Evolutionary conservation across 176 grass and related monocot species (phyloP).

Genomic region (Oryza meridionalis): DNA sequence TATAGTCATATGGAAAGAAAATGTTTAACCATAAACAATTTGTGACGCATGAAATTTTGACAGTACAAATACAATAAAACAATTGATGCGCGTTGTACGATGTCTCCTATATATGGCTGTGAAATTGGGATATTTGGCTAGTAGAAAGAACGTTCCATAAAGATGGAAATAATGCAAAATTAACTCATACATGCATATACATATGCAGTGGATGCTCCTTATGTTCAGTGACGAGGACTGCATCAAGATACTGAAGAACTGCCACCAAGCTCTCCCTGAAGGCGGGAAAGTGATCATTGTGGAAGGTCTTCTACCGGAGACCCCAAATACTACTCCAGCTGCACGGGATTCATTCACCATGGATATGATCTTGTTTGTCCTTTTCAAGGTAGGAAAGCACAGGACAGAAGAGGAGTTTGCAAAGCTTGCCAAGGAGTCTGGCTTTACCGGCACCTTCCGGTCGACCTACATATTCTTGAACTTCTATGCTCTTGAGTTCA

Average conservation of each 20-base stretch:
- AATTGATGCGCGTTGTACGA: no score
- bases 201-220: slow-evolving; percentile 39
- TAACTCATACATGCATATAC: no score
- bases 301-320: background rate
- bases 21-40: no score
- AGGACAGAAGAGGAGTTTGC: slow-evolving; percentile 42
- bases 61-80: no score
- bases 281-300: slow-evolving; percentile 43
- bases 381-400: slow-evolving; percentile 30
- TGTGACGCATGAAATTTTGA: no score
- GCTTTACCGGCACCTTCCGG: slow-evolving; percentile 7
- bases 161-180: no score
- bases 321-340: background rate
- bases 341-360: background rate
- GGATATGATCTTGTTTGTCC: slow-evolving; percentile 28
- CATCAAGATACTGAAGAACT: slow-evolving; percentile 44
- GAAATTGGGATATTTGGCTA: no score
- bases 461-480: background rate
- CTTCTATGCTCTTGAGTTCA: slow-evolving; percentile 22
- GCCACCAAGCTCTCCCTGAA: slow-evolving; percentile 32
- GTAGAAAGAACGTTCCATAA: no score
- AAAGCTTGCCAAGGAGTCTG: slow-evolving; percentile 22
- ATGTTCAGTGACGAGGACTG: slow-evolving; percentile 37
- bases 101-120: no score
- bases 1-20: no score